Conservation (phyloP, 768 basidiomycete genomes). For the Suillus plorans region DNA sequence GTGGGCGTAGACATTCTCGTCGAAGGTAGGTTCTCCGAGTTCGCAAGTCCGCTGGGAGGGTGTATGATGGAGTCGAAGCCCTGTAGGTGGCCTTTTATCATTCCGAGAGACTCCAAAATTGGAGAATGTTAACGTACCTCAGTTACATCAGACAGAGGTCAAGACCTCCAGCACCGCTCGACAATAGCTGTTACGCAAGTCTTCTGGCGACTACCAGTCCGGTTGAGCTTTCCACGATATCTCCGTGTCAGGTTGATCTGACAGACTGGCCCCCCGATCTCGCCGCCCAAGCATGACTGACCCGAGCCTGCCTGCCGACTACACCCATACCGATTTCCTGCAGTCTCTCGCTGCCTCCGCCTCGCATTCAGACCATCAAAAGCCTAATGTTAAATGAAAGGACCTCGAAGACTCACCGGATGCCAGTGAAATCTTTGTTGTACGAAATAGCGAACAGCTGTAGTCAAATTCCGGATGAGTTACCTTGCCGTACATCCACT, state of each 20-base stretch:
- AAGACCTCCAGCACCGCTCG: neutral
- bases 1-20: neutral
- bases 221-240: neutral
- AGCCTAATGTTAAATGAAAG: neutral
- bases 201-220: neutral
- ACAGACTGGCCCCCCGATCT: neutral
- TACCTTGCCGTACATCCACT: no score
- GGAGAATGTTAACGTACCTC: neutral
- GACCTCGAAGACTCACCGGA: neutral
- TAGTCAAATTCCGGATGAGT: neutral
- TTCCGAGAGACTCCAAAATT: neutral
- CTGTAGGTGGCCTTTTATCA: neutral
- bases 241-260: neutral
- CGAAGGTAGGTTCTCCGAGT: neutral
- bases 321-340: neutral
- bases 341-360: neutral
- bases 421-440: neutral
- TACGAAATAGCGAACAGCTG: neutral
- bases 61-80: neutral
- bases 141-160: neutral
- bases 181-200: neutral
- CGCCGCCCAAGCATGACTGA: neutral
- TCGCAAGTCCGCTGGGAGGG: neutral
- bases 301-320: neutral
- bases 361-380: neutral